Conservation (phyloP, 768 basidiomycete genomes). For the Rhodotorula sphaerocarpa region DNA sequence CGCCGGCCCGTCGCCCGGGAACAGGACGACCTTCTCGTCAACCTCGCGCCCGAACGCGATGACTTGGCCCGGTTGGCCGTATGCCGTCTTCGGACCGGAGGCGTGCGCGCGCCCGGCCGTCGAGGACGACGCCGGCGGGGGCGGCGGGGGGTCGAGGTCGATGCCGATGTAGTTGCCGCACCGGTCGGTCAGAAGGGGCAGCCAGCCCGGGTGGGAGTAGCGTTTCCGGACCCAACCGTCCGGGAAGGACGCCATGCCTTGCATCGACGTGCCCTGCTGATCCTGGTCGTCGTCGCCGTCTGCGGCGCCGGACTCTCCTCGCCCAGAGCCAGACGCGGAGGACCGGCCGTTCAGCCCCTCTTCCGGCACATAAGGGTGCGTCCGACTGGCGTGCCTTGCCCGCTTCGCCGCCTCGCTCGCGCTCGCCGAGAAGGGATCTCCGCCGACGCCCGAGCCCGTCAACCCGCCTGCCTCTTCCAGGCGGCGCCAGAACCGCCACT, state of each 20-base stretch:
- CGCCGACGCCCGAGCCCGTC: conserved; percentile 72
- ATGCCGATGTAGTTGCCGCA: conserved; percentile 94
- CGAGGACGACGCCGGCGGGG: background rate
- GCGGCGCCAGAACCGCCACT: conserved; percentile 94
- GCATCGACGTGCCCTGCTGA: conserved; percentile 1
- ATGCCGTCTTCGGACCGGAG: conserved; percentile 10
- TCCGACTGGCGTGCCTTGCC: background rate
- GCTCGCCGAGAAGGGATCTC: conserved; percentile 52
- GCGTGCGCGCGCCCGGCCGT: background rate
- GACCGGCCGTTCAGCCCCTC: no score
- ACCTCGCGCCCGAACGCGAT: conserved; percentile 99
- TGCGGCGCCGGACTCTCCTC: background rate
- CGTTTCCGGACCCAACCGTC: conserved; percentile 76
- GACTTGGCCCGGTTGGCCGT: conserved; percentile 75
- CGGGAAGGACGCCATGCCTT: conserved; percentile 80
- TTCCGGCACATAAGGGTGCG: conserved; percentile 9
- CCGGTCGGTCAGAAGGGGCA: conserved; percentile 87
- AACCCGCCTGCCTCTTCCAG: conserved; percentile 72
- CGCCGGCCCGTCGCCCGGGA: conserved; percentile 75
- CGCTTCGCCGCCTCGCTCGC: background rate
- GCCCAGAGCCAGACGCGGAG: no score
- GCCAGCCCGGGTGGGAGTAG: conserved; percentile 93
- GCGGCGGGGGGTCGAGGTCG: conserved; percentile 66
- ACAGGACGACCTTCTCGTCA: conserved; percentile 92
- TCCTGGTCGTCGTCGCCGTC: background rate